Percentiles rank a stretch among this genome's conserved stretches.
Evolutionary conservation across 1,284 basidiomycete genomes (phyloP).

Genomic region (Hortiboletus rubellus): DNA sequence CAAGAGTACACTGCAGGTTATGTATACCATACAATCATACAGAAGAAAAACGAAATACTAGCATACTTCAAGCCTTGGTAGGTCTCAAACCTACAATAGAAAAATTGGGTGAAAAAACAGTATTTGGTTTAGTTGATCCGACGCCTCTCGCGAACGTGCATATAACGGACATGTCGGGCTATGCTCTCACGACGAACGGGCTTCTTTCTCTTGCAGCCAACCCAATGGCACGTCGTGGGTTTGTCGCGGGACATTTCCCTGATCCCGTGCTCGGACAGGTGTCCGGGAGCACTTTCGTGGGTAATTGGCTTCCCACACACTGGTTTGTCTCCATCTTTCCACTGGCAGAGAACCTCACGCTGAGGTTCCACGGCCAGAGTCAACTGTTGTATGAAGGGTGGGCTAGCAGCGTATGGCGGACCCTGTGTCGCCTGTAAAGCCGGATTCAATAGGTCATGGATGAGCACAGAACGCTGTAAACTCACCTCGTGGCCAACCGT

Average conservation of each 20-base stretch:
- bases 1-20: neutral
- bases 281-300: neutral
- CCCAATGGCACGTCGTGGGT: conserved; percentile 18
- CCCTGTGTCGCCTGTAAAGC: neutral
- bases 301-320: conserved; percentile 7
- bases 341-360: neutral
- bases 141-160: conserved; percentile 20
- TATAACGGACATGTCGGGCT: conserved; percentile 22
- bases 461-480: neutral
- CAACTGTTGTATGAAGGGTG: neutral
- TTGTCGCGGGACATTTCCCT: conserved; percentile 1
- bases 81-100: neutral
- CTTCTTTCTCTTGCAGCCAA: conserved; percentile 10
- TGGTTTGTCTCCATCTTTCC: conserved; percentile 1
- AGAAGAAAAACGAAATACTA: neutral
- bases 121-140: neutral
- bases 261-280: conserved; percentile 22
- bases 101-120: neutral
- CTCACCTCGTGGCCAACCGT: neutral
- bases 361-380: neutral
- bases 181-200: conserved; percentile 28
- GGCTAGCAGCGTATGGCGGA: neutral
- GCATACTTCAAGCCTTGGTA: neutral
- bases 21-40: neutral
- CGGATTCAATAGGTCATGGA: neutral